These are phyloP conservation scores for Linum trigynum DNA, from an alignment of 345 rosid species.

Conservation along the genomic window DNA sequence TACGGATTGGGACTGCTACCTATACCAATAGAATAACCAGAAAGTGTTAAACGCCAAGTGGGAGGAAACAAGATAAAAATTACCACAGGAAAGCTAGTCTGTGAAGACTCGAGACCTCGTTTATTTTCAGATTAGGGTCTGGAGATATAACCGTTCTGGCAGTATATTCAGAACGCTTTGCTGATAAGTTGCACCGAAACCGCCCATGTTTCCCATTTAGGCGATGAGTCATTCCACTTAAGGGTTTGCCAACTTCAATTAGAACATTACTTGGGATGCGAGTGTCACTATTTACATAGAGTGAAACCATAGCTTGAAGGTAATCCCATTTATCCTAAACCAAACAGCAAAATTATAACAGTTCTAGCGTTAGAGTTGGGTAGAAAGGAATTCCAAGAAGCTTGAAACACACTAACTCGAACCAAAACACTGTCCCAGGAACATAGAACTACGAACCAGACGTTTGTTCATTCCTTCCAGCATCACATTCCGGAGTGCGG, in stretches of 20 bases:
- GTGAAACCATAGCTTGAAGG: conserved; percentile 79
- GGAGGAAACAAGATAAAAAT: conserved; percentile 1
- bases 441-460: conserved; percentile 33
- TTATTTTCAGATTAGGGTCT: conserved; percentile 91
- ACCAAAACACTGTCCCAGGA: too few relatives aligned
- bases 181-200: conserved; percentile 83
- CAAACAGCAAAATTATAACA: conserved; percentile 13
- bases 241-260: conserved; percentile 26
- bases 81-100: not conserved
- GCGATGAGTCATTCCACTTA: conserved; percentile 84
- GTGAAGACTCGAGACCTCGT: conserved; percentile 44
- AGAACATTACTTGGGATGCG: conserved; percentile 37
- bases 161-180: conserved; percentile 91
- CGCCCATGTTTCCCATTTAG: conserved; percentile 95
- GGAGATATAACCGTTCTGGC: conserved; percentile 99
- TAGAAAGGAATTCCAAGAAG: not conserved
- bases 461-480: conserved; percentile 42
- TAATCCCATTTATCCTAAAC: conserved; percentile 61
- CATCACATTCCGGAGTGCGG: conserved; percentile 46
- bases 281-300: conserved; percentile 76
- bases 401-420: not conserved
- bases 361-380: not conserved
- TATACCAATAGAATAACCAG: conserved; percentile 16
- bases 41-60: not conserved
- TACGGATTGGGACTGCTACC: conserved; percentile 87